Evolutionary conservation across 108 stramenopile species (phyloP).

Genomic region (Aurantiochytrium sp.): DNA sequence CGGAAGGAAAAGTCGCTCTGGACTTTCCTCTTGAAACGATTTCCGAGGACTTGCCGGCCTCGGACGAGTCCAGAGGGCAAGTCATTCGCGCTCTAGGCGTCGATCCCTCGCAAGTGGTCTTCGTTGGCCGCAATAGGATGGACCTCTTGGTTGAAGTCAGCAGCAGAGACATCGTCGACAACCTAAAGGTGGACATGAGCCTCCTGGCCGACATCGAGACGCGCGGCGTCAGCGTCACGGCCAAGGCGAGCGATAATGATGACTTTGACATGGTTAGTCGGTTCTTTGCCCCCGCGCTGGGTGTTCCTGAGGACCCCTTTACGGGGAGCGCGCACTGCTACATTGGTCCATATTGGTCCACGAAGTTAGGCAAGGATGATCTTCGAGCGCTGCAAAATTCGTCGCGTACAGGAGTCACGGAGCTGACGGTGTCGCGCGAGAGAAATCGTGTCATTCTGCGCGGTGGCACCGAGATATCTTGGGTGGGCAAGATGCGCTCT

Average conservation of each 20-base stretch:
- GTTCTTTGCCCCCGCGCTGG: conserved; percentile 84
- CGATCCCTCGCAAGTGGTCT: conserved; percentile 17
- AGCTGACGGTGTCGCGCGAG: neutral
- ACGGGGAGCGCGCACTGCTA: conserved; percentile 88
- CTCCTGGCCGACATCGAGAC: conserved; percentile 18
- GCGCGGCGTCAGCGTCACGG: conserved; percentile 33
- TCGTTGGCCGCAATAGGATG: conserved; percentile 26
- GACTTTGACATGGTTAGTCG: conserved; percentile 63
- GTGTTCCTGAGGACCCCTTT: conserved; percentile 94
- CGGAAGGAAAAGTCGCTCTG: conserved; percentile 9
- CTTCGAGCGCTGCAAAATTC: conserved; percentile 76
- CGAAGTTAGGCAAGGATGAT: conserved; percentile 55
- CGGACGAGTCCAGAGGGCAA: neutral
- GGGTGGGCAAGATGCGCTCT: neutral
- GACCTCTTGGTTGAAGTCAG: conserved; percentile 10
- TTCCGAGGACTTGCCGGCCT: neutral
- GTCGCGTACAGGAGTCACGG: conserved; percentile 58
- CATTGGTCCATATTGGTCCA: conserved; percentile 78
- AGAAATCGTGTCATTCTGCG: neutral
- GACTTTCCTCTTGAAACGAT: conserved; percentile 33
- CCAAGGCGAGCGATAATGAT: conserved; percentile 26
- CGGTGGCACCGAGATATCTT: neutral
- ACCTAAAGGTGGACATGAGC: neutral
- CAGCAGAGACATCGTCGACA: neutral
- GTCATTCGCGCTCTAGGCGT: neutral